These are phyloP conservation scores for Fusarium sp. DNA, from an alignment of 2,329 filamentous ascomycete species.

Conservation along the genomic window DNA sequence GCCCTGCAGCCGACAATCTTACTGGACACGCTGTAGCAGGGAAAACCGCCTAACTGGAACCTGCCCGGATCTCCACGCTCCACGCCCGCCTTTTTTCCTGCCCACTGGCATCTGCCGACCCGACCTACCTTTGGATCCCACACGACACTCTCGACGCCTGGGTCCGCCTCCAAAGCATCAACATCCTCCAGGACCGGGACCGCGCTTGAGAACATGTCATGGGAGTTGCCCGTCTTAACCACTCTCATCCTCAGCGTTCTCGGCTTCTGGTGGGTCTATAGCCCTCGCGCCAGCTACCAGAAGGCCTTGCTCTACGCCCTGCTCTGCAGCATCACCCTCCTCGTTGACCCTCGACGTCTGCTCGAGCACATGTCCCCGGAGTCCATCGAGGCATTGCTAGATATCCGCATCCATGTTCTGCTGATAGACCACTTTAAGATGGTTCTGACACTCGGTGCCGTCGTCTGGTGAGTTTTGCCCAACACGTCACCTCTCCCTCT, in stretches of 20 bases:
- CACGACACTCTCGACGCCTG: constrained; percentile 35
- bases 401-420: constrained; percentile 60
- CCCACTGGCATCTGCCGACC: constrained; percentile 45
- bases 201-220: constrained; percentile 57
- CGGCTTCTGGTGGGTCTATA: constrained; percentile 53
- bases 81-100: constrained; percentile 44
- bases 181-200: constrained; percentile 38
- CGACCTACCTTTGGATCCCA: constrained; percentile 36
- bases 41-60: constrained; percentile 17
- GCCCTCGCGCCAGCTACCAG: constrained; percentile 47
- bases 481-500: constrained; percentile 5
- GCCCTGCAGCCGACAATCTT: neutral
- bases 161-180: constrained; percentile 39
- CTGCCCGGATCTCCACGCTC: constrained; percentile 14
- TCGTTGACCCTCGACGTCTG: constrained; percentile 48
- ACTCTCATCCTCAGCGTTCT: constrained; percentile 54
- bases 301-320: constrained; percentile 48
- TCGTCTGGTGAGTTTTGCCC: constrained; percentile 61
- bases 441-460: constrained; percentile 64
- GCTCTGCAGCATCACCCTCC: constrained; percentile 48
- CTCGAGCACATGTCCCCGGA: constrained; percentile 45
- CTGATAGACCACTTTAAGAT: constrained; percentile 64
- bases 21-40: constrained; percentile 13
- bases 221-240: constrained; percentile 55
- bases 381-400: constrained; percentile 49